These are phyloP conservation scores for Mrakia blollopis DNA, from an alignment of 768 basidiomycete species.

Conservation along the genomic window DNA sequence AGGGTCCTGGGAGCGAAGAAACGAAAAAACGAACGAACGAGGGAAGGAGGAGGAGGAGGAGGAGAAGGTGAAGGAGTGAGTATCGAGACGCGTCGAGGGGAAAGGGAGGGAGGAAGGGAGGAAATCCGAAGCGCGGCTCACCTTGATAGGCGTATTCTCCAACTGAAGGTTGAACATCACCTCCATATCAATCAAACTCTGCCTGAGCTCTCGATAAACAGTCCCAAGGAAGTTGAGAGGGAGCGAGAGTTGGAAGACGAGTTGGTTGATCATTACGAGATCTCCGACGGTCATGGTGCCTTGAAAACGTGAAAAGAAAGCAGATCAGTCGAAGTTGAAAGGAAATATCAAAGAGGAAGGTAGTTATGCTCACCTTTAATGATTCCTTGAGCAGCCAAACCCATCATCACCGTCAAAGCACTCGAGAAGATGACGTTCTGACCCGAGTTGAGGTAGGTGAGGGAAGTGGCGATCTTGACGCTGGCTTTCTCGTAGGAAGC, in stretches of 20 bases:
- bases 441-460: conserved; percentile 89
- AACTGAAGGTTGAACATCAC: conserved; percentile 83
- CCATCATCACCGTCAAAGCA: conserved; percentile 91
- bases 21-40: no score
- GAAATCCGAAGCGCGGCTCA: conserved; percentile 39
- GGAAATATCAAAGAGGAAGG: no score
- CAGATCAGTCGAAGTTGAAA: no score
- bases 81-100: no score
- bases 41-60: no score
- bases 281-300: conserved; percentile 98
- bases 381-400: conserved; percentile 90
- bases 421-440: conserved; percentile 95
- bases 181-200: conserved; percentile 96
- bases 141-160: conserved; percentile 67
- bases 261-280: conserved; percentile 97
- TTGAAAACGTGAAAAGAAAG: conserved; percentile 39
- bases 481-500: conserved; percentile 83
- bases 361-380: conserved; percentile 79
- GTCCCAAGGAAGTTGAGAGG: conserved; percentile 94
- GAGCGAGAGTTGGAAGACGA: conserved; percentile 93
- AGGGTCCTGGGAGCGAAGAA: conserved; percentile 55
- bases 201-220: conserved; percentile 93
- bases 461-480: conserved; percentile 87
- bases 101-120: neutral
- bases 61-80: no score